Evolutionary conservation across 805 yeast genomes (phyloP), one percentile per base, ranked within the genome.

Genomic region (Starmerella bacillaris): DNA sequence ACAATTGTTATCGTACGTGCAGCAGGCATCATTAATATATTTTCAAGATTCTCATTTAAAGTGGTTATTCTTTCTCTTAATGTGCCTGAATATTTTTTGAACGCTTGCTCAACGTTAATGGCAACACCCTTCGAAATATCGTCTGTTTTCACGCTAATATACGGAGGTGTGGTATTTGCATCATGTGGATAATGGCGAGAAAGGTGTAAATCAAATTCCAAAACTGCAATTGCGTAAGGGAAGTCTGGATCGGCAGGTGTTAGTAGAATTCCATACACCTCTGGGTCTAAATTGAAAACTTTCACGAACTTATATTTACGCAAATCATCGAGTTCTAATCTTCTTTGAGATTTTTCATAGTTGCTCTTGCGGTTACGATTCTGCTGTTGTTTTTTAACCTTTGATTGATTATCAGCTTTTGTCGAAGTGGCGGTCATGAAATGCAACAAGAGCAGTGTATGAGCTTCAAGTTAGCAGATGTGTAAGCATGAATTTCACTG

Each of bases 111-210:
- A n/a, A 77, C 59, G 44, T 76, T 76, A 11, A 65, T 58, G 11
- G 78, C 67, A 49, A 56, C 72, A 0, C 84, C 86, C 38, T 70
- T 58, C 1, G 86, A 82, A 11, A 77, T 72, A 21, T 74, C 79
- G 22, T 66, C 65, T 54, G 75, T 76, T 35, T 70, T 58, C 5
- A 78, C 75, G 8, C 12, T 11, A 20, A 45, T 41, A 11, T 27
- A 19, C 2, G 43, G 38, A 2, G 30, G 38, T 4, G 26, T 30
- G 3, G 14, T 18, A 4, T 18, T 27, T 14, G 40, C 46, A 35
- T 35, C 40, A 24, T 61, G 55, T 0, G 82, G 82, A 45, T 73
- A 77, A 22, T 55, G 56, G 2, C 53, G 47, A 0, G 86, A 80
- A 3, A 77, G 58, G 26, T 61, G 53, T 21, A 78, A 51, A 30